phyloP scores from a whole-genome alignment of 1,139 yeast genomes.

The Hansenula lynferdii region DNA sequence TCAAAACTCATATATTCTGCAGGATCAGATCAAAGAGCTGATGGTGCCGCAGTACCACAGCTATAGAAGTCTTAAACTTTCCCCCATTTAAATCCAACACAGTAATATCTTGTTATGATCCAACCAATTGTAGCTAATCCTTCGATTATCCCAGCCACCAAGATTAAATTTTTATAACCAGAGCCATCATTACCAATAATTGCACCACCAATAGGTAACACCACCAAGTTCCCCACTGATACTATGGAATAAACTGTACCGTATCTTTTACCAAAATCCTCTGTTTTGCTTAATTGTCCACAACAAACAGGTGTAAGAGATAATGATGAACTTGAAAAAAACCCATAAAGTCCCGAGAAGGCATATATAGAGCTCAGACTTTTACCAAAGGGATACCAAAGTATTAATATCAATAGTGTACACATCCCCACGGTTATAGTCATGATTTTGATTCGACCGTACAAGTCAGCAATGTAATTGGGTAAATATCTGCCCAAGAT shows the following conservation, averaged over 20 bases:
- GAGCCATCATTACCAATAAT: slow-evolving; percentile 31
- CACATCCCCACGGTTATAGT: slow-evolving; percentile 34
- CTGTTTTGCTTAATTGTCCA: slow-evolving; percentile 28
- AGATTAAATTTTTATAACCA: slow-evolving; percentile 21
- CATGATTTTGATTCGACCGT: slow-evolving; percentile 49
- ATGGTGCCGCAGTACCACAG: slow-evolving; percentile 66
- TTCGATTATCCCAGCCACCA: slow-evolving; percentile 15
- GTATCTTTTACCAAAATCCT: slow-evolving; percentile 42
- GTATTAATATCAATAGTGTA: slow-evolving; percentile 24
- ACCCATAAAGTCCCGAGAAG: slow-evolving; percentile 40
- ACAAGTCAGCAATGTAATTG: slow-evolving; percentile 16
- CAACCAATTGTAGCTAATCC: slow-evolving; percentile 16
- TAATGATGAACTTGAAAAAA: slow-evolving; percentile 44
- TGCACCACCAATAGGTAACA: slow-evolving; percentile 46
- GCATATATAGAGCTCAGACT: slow-evolving; percentile 39
- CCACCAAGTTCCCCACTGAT: slow-evolving; percentile 37
- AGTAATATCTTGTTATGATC: slow-evolving; percentile 25
- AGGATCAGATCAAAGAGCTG: slow-evolving; percentile 78
- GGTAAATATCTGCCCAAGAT: slow-evolving; percentile 33
- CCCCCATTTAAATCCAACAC: not conserved
- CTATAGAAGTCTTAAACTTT: not conserved
- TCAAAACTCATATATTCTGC: slow-evolving; percentile 48
- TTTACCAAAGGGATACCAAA: slow-evolving; percentile 52
- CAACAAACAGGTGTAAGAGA: slow-evolving; percentile 37
- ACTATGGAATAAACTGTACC: slow-evolving; percentile 42